Percentiles rank a stretch among this genome's conserved stretches.
Evolutionary conservation across 2,329 filamentous ascomycete genomes (phyloP).

Genomic region (Arthroderma uncinatum): DNA sequence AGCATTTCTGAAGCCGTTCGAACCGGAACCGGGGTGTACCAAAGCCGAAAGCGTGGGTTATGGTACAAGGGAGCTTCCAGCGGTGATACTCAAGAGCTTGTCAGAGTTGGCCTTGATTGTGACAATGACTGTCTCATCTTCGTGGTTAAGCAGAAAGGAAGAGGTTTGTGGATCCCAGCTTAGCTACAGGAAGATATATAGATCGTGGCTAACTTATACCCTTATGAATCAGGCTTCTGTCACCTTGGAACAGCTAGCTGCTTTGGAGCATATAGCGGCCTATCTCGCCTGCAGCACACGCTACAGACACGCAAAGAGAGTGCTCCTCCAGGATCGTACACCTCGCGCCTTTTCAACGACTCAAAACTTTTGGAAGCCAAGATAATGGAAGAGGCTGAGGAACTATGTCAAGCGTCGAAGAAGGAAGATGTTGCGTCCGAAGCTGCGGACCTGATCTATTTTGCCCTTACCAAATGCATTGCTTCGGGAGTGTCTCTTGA

Average conservation of each 20-base stretch:
- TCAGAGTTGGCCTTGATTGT: slow-evolving; percentile 78
- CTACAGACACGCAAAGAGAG: slow-evolving; percentile 68
- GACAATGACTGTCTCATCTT: slow-evolving; percentile 89
- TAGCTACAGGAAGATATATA: not conserved
- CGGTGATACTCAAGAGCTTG: slow-evolving; percentile 81
- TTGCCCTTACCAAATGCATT: slow-evolving; percentile 81
- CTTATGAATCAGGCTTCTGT: slow-evolving; percentile 56
- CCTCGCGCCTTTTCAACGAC: slow-evolving; percentile 82
- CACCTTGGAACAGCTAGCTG: slow-evolving; percentile 86
- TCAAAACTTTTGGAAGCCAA: slow-evolving; percentile 82
- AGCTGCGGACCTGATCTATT: slow-evolving; percentile 90
- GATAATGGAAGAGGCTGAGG: slow-evolving; percentile 96
- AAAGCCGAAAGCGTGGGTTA: slow-evolving; percentile 85
- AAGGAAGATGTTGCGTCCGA: slow-evolving; percentile 84
- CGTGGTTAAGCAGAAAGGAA: slow-evolving; percentile 76
- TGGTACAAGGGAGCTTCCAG: slow-evolving; percentile 97
- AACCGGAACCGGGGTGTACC: slow-evolving; percentile 78
- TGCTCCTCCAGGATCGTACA: slow-evolving; percentile 85
- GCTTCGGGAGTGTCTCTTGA: slow-evolving; percentile 72
- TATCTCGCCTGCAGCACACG: slow-evolving; percentile 78
- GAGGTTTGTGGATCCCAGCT: slow-evolving; percentile 36
- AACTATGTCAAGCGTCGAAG: slow-evolving; percentile 75
- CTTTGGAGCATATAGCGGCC: slow-evolving; percentile 73
- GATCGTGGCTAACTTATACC: slow-evolving; percentile 14
- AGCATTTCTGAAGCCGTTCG: slow-evolving; percentile 77